phyloP scores from a whole-genome alignment of 768 basidiomycete genomes.

The Suillus spraguei region DNA sequence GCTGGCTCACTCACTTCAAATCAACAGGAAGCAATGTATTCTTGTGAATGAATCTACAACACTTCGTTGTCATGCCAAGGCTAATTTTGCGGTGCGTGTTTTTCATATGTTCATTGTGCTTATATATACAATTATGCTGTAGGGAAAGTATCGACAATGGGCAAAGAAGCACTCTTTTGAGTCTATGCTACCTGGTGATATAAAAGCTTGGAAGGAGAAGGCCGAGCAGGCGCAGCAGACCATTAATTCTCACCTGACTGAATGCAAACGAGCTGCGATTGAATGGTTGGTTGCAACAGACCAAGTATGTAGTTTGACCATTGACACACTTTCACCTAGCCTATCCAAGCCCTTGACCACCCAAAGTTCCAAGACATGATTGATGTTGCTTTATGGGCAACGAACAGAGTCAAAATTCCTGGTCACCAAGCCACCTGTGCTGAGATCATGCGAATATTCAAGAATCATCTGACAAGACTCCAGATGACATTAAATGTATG shows the following conservation, averaged over 20 bases:
- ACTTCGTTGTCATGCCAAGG: background rate
- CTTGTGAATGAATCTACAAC: background rate
- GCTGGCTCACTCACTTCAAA: background rate
- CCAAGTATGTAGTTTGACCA: constrained; percentile 30
- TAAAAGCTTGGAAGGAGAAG: constrained; percentile 21
- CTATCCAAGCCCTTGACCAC: constrained; percentile 32
- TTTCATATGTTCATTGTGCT: constrained; percentile 1
- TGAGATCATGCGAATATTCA: constrained; percentile 23
- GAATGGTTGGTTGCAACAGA: constrained; percentile 43
- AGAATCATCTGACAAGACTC: constrained; percentile 19
- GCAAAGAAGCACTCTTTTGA: constrained; percentile 24
- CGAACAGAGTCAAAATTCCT: constrained; percentile 34
- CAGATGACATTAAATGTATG: constrained; percentile 24
- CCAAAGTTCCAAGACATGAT: constrained; percentile 36
- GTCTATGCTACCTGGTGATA: constrained; percentile 33
- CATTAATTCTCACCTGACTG: constrained; percentile 31
- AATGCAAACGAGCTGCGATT: constrained; percentile 21
- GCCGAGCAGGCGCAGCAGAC: constrained; percentile 16
- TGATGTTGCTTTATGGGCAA: constrained; percentile 34
- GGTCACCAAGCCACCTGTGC: constrained; percentile 34
- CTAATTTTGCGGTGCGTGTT: constrained; percentile 1
- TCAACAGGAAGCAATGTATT: background rate
- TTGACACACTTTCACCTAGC: constrained; percentile 14
- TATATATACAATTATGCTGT: background rate
- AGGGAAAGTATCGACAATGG: constrained; percentile 32